Percentiles rank a stretch among this genome's conserved stretches.
Evolutionary conservation across 2,329 filamentous ascomycete species (phyloP).

Genomic region (Pezicula rhizophila): DNA sequence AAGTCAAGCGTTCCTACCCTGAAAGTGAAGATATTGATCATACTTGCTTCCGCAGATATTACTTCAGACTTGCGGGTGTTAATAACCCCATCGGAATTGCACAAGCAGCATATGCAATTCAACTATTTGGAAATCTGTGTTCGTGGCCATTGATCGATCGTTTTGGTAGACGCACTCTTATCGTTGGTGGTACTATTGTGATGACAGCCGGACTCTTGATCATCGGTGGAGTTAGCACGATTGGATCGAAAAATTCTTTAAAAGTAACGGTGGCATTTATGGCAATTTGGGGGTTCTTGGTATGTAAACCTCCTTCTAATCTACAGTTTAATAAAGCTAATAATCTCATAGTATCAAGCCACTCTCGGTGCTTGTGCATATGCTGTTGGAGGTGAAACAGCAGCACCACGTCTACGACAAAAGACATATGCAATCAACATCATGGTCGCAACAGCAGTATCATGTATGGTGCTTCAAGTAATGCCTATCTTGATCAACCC

Average conservation of each 20-base stretch:
- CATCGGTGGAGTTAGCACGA: constrained; percentile 27
- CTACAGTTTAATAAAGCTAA: constrained; percentile 17
- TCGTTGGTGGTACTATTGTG: constrained; percentile 22
- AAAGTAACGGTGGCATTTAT: not conserved
- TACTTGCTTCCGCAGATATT: too few relatives aligned
- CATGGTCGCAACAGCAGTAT: constrained; percentile 25
- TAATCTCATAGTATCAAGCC: constrained; percentile 9
- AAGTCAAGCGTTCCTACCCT: constrained; percentile 4
- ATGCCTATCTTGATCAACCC: constrained; percentile 27
- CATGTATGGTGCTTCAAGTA: constrained; percentile 25
- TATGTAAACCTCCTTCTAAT: not conserved
- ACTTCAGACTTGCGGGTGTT: constrained; percentile 20
- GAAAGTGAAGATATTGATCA: too few relatives aligned
- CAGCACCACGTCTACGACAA: constrained; percentile 25
- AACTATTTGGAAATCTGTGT: constrained; percentile 25
- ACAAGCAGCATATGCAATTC: constrained; percentile 25
- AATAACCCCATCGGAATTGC: constrained; percentile 24
- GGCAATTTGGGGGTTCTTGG: constrained; percentile 5
- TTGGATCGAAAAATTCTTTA: constrained; percentile 12
- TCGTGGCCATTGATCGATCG: constrained; percentile 28
- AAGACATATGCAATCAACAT: constrained; percentile 31
- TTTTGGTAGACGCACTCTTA: constrained; percentile 25
- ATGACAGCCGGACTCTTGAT: constrained; percentile 25
- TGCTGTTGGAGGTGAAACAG: constrained; percentile 26
- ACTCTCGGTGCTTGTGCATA: constrained; percentile 27